These are phyloP conservation scores for Salix exigua DNA, from an alignment of 345 rosid species.

Conservation along the genomic window DNA sequence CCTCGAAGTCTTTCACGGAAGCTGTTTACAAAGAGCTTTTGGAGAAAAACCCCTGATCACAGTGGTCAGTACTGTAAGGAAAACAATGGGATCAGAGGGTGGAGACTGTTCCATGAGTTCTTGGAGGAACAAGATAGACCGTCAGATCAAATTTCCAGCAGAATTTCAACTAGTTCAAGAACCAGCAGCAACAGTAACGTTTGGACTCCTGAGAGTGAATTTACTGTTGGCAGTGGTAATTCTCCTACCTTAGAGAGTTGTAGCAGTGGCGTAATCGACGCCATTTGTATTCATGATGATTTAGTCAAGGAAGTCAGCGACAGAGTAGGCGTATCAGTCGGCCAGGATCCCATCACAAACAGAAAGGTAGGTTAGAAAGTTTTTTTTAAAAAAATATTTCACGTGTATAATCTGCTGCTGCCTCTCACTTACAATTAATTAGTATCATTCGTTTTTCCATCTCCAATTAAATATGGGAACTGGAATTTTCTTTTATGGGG, in stretches of 20 bases:
- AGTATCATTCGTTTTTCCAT: constrained; percentile 1
- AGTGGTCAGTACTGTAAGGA: neutral
- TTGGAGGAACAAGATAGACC: constrained; percentile 39
- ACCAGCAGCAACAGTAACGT: constrained; percentile 25
- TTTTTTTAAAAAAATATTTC: constrained; percentile 6
- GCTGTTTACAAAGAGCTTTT: constrained; percentile 45
- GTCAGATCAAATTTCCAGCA: constrained; percentile 24
- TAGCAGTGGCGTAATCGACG: constrained; percentile 26
- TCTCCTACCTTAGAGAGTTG: constrained; percentile 13
- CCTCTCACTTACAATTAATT: constrained; percentile 8
- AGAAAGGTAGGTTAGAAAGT: constrained; percentile 39
- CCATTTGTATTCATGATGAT: constrained; percentile 21
- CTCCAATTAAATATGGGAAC: neutral
- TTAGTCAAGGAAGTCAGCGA: constrained; percentile 25
- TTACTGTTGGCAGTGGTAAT: constrained; percentile 36
- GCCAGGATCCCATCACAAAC: constrained; percentile 42
- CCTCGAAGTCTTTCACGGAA: constrained; percentile 50
- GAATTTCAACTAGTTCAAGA: constrained; percentile 25
- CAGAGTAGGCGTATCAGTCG: constrained; percentile 34
- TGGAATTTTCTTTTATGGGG: constrained; percentile 35
- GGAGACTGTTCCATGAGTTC: constrained; percentile 45
- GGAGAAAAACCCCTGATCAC: constrained; percentile 34
- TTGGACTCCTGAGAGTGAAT: constrained; percentile 44
- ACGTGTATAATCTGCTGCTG: constrained; percentile 10
- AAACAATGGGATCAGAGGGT: constrained; percentile 36